phyloP scores from a whole-genome alignment of 257 asterid genomes.

The Solanum microdontum region DNA sequence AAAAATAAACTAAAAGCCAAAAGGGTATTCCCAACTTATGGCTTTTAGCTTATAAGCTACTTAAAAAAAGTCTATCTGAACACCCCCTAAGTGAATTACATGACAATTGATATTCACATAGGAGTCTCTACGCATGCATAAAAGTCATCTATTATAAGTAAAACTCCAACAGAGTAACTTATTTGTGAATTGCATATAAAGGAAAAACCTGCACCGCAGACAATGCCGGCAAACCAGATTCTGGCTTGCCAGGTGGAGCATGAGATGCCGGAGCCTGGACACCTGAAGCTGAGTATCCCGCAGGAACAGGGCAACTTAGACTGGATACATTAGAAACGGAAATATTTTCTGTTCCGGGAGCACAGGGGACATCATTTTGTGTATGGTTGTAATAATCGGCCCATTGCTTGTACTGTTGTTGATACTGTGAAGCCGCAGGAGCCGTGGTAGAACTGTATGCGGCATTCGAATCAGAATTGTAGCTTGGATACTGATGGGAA shows the following conservation, averaged over 20 bases:
- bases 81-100: not conserved
- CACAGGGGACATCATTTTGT: constrained; percentile 93
- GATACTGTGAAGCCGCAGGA: constrained; percentile 54
- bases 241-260: constrained; percentile 60
- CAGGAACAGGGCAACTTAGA: constrained; percentile 45
- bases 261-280: constrained; percentile 48
- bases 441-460: constrained; percentile 60
- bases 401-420: constrained; percentile 83
- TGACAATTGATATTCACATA: not conserved
- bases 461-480: constrained; percentile 55
- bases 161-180: not conserved
- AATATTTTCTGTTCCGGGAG: constrained; percentile 96
- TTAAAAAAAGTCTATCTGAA: not conserved
- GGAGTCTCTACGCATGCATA: not conserved
- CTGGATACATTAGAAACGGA: constrained; percentile 46
- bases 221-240: constrained; percentile 41
- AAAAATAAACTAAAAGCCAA: not conserved
- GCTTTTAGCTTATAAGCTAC: not conserved
- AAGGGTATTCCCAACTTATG: not conserved
- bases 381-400: constrained; percentile 78
- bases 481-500: constrained; percentile 72
- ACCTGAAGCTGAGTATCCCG: constrained; percentile 49
- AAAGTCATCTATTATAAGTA: not conserved
- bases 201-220: constrained; percentile 61
- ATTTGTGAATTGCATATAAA: not conserved